Evolutionary conservation across 202 grass and related monocot genomes (phyloP).

Genomic region (Cymbopogon flexuosus): DNA sequence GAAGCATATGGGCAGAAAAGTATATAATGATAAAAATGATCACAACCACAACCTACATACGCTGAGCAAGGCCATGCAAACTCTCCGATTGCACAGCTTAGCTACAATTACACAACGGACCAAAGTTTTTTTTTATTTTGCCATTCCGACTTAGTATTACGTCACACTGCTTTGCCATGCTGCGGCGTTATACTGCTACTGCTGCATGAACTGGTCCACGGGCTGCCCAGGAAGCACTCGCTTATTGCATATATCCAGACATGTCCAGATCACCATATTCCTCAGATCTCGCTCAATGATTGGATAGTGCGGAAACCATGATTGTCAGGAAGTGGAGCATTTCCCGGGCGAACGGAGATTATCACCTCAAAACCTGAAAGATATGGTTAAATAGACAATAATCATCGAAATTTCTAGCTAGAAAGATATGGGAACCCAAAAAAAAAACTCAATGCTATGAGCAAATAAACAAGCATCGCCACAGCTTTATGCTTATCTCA

Average conservation of each 20-base stretch:
- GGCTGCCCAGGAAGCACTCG: neutral
- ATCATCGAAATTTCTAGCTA: neutral
- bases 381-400: neutral
- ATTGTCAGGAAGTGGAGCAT: constrained; percentile 60
- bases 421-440: neutral
- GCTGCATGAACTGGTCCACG: neutral
- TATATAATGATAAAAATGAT: neutral
- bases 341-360: constrained; percentile 72
- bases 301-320: constrained; percentile 70
- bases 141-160: neutral
- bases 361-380: constrained; percentile 64
- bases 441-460: neutral
- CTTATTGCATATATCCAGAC: neutral
- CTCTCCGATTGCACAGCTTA: neutral
- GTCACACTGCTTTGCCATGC: neutral
- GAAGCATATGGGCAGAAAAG: neutral
- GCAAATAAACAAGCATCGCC: neutral
- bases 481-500: neutral
- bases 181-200: neutral
- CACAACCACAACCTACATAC: neutral
- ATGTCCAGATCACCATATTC: neutral
- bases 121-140: constrained; percentile 16
- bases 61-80: neutral
- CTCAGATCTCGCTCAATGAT: constrained; percentile 66
- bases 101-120: neutral